phyloP scores from a whole-genome alignment of 441 rosid genomes.

The Gossypium aridum region DNA sequence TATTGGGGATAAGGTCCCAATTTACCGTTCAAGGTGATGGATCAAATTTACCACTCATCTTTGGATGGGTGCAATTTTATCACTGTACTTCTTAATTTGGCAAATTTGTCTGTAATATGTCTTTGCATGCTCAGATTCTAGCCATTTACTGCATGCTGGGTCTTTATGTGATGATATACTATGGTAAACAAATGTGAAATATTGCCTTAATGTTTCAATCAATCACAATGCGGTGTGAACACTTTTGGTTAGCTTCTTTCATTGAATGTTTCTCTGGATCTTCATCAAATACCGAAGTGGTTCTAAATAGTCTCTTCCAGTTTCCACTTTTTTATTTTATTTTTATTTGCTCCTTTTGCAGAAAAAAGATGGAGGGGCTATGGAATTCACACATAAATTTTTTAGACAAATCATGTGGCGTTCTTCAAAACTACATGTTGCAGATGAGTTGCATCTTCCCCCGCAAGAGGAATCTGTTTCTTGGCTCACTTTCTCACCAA shows the following conservation, averaged over 20 bases:
- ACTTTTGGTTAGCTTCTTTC: not conserved
- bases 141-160: not conserved
- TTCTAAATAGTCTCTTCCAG: not conserved
- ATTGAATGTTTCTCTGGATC: not conserved
- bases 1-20: not conserved
- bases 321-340: not conserved
- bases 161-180: not conserved
- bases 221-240: not conserved
- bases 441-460: slow-evolving; percentile 92
- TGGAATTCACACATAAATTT: slow-evolving; percentile 68
- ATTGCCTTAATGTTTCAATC: not conserved
- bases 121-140: not conserved
- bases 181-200: not conserved
- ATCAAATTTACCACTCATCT: not conserved
- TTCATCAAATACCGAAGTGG: not conserved
- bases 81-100: not conserved
- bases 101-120: not conserved
- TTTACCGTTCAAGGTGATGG: not conserved
- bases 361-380: slow-evolving; percentile 63
- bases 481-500: slow-evolving; percentile 88
- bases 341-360: slow-evolving; percentile 25
- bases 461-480: slow-evolving; percentile 90
- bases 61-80: not conserved
- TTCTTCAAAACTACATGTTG: slow-evolving; percentile 80
- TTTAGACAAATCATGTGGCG: slow-evolving; percentile 97